These are phyloP conservation scores for Acacia pycnantha DNA, from an alignment of 331 rosid species.

Conservation along the genomic window DNA sequence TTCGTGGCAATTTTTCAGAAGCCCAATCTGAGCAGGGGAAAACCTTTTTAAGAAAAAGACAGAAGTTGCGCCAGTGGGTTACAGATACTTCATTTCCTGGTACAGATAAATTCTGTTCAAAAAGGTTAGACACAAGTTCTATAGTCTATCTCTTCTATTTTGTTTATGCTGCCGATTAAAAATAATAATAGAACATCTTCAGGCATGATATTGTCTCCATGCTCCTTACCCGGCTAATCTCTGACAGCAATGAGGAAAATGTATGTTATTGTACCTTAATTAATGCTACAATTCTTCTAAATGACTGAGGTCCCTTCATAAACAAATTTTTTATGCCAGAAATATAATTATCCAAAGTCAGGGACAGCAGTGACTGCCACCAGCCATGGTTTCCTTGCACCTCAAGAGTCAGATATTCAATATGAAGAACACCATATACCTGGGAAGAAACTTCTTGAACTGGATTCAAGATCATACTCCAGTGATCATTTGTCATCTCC, in stretches of 20 bases:
- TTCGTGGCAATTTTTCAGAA: constrained; percentile 43
- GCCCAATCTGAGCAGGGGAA: constrained; percentile 37
- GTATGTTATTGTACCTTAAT: constrained; percentile 46
- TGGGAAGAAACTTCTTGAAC: constrained; percentile 36
- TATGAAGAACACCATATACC: constrained; percentile 42
- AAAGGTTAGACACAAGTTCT: constrained; percentile 56
- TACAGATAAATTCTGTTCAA: constrained; percentile 44
- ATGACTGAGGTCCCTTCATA: constrained; percentile 22
- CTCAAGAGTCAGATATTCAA: constrained; percentile 35
- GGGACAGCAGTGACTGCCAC: constrained; percentile 28
- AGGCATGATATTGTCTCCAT: constrained; percentile 58
- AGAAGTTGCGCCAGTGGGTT: constrained; percentile 57
- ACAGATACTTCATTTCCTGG: constrained; percentile 47
- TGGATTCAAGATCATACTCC: constrained; percentile 35
- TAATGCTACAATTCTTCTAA: constrained; percentile 19
- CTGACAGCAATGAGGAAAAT: constrained; percentile 36
- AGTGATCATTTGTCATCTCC: constrained; percentile 38
- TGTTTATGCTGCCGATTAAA: constrained; percentile 22
- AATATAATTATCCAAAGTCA: constrained; percentile 28
- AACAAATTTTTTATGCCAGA: constrained; percentile 41
- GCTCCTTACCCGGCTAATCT: constrained; percentile 71
- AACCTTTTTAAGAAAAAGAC: constrained; percentile 61
- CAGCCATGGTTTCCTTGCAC: constrained; percentile 34
- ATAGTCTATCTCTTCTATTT: constrained; percentile 23
- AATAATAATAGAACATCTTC: constrained; percentile 36